Evolutionary conservation across 805 yeast genomes (phyloP), one percentile per base, ranked within the genome.

Genomic region (Metschnikowia vanudenii): DNA sequence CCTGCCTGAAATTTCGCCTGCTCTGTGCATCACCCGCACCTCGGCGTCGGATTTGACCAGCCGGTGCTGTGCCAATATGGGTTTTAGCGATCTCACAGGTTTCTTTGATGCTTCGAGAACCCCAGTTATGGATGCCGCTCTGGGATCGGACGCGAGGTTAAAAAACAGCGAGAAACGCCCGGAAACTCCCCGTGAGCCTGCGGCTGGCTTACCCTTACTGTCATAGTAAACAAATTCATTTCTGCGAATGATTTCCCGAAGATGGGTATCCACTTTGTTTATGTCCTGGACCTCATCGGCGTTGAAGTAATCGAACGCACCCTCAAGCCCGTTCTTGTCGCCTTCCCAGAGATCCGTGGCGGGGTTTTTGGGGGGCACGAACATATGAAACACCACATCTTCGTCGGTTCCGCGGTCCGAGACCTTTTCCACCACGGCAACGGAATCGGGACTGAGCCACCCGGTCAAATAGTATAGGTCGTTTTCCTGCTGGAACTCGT

Each of bases 311-410:
- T 89, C 92, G 34, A 67, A 68, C 0, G 85, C 96, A 13, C 95
- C 96, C 39, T 83, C 80, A 3, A 83, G 75, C 1, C 99, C 99
- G 14, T 95, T 85, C 56, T 96, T 78, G 37, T 80, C 84, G 11
- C 99, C 99, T 57, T 92, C 97, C 99, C 99, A 94, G 52, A 85
- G 80, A 66, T 94, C 99, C 18, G 78, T 80, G 40, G 73, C 74
- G 5, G 81, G 77, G 60, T 91, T 86, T 61, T 85, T 85, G 13
- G 89, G 90, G 2, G 90, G 96, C 2, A 92, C 96, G 41, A 90
- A 69, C 84, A 94, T 78, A 56, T 88, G 92, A 53, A 87, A 79
- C 8, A 76, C 62, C 30, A 80, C 72, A 41, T 81, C 79, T 20
- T 76, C 79, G 10, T 63, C 69, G 10, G 55, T 54, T n/a, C 76